Evolutionary conservation across 148 eudicot species (phyloP), one percentile per base, ranked within the genome.

Genomic region (Rhododendron henanense): DNA sequence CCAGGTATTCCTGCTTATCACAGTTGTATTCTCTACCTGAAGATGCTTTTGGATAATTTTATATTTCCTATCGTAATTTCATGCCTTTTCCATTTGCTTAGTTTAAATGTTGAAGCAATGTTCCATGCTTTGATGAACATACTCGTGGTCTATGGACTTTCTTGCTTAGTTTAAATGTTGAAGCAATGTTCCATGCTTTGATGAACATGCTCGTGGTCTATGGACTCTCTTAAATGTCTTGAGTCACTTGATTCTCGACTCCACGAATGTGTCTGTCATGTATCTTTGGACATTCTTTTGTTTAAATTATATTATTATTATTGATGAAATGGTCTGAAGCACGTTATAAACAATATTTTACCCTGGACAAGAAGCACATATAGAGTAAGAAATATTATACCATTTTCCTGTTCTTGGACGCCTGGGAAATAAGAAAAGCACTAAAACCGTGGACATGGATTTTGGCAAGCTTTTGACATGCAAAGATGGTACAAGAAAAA

Each of bases 1-100:
- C 84, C 98, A 95, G 95, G 99, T 97, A 93, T 71, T 69, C 37
- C 25, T 51, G 37, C 41, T 15, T 39, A 23, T 53, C 25, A 51
- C 78, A 35, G 77, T 37, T 74, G 65, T 41, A 10, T 80, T 37
- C 78, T 37, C 69, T 37, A 35, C 31, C 55, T 25, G 55, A 73
- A 55, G 44, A 57, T 82, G 79, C 79, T 79, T 85, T 33, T 53
- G 33, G 50, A 67, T 88, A 21, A 9, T 88, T 18, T 71, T 44
- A 10, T 75, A 39, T 82, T 78, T 74, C 23, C 19, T 53, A 21
- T 25, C 23, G 71, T 13, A 13, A 47, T 80, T 23, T 31, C 16
- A 19, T 55, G 76, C 35, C 33, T n/a, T 53, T 39, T 59, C 65
- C n/a, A 21, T 18, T 44, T 48, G 48, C 19, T 25, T 80, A 28